These are phyloP conservation scores for Brassica balearica DNA, from an alignment of 441 rosid species.

Conservation along the genomic window DNA sequence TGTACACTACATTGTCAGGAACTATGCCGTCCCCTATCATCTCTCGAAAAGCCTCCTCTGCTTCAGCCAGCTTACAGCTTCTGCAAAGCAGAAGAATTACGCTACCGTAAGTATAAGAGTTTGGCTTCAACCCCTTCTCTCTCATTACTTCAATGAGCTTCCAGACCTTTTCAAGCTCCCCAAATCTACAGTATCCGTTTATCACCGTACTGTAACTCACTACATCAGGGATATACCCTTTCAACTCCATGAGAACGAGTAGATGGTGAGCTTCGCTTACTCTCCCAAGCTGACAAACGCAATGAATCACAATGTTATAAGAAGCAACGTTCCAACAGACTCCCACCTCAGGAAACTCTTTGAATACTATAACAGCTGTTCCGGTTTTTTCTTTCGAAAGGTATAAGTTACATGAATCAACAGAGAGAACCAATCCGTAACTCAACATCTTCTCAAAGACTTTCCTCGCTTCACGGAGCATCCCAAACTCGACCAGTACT, in stretches of 20 bases:
- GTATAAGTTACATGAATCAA: slow-evolving; percentile 79
- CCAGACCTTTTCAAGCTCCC: slow-evolving; percentile 54
- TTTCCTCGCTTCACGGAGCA: slow-evolving; percentile 73
- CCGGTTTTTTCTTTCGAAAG: slow-evolving; percentile 57
- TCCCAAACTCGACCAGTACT: slow-evolving; percentile 71
- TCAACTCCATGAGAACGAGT: slow-evolving; percentile 70
- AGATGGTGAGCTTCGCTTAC: slow-evolving; percentile 78
- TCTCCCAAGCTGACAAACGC: slow-evolving; percentile 63
- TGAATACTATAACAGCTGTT: slow-evolving; percentile 50
- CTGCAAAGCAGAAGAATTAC: slow-evolving; percentile 66
- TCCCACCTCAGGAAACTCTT: slow-evolving; percentile 65
- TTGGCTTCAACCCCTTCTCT: slow-evolving; percentile 67
- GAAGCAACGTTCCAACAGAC: slow-evolving; percentile 76
- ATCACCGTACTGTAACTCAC: slow-evolving; percentile 81
- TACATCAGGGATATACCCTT: slow-evolving; percentile 77
- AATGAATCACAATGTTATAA: slow-evolving; percentile 72
- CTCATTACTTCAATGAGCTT: slow-evolving; percentile 78
- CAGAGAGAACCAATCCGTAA: slow-evolving; percentile 79
- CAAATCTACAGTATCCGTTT: slow-evolving; percentile 73
- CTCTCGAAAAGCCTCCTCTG: slow-evolving; percentile 65
- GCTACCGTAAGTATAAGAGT: slow-evolving; percentile 71
- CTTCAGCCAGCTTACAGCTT: slow-evolving; percentile 60
- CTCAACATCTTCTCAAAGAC: slow-evolving; percentile 78
- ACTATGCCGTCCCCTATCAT: slow-evolving; percentile 60
- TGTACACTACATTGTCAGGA: slow-evolving; percentile 73